Conservation (phyloP, 179 eudicot species). For the Gypsophila paniculata region DNA sequence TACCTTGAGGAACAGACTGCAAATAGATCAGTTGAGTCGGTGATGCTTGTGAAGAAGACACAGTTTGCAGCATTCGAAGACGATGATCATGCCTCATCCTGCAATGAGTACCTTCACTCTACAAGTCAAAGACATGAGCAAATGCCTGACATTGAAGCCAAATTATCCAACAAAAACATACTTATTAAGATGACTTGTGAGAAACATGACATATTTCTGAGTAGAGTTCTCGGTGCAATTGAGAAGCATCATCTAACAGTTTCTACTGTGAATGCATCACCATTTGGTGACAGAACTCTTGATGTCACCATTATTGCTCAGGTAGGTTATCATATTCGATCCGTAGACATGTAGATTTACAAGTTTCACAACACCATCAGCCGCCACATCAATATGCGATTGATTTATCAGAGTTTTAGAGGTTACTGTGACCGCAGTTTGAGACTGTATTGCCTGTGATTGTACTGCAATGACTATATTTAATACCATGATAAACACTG, state of each 20-base stretch:
- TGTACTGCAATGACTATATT: too few species aligned
- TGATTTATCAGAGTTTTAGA: too few species aligned
- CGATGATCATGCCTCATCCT: background rate
- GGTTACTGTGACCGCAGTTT: too few species aligned
- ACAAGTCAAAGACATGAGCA: background rate
- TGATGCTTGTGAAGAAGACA: background rate
- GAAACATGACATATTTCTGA: background rate
- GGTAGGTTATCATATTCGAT: conserved; percentile 3
- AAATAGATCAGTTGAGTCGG: background rate
- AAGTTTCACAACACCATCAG: background rate
- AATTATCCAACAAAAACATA: background rate
- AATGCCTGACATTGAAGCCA: conserved; percentile 1
- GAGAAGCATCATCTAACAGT: conserved; percentile 6
- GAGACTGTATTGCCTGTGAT: too few species aligned
- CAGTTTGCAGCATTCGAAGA: background rate
- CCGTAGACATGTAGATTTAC: background rate
- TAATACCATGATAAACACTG: too few species aligned
- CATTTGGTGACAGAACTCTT: conserved; percentile 13
- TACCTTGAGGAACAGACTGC: conserved; percentile 5
- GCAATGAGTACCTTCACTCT: conserved; percentile 4
- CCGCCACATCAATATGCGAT: too few species aligned
- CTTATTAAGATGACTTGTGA: conserved; percentile 14
- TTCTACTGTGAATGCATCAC: background rate
- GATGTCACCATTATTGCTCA: conserved; percentile 19
- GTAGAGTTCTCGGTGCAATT: conserved; percentile 1